These are phyloP conservation scores for Raffaelea arxii DNA, from an alignment of 2,329 filamentous ascomycete genomes.

Conservation along the genomic window DNA sequence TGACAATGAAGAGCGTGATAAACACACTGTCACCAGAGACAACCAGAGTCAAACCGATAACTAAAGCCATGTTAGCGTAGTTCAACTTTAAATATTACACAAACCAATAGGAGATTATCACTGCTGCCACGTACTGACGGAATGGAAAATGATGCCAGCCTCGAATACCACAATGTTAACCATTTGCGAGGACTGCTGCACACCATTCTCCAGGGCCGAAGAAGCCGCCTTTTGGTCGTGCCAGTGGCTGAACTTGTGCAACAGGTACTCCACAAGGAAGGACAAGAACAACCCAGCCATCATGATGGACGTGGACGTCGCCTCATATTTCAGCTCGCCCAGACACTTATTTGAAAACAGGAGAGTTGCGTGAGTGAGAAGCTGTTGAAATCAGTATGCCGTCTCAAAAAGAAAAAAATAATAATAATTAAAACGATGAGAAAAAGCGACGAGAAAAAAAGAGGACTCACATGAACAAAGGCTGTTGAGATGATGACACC, in stretches of 20 bases:
- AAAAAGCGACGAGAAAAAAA: too few species aligned
- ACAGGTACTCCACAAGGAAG: constrained; percentile 60
- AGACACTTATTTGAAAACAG: constrained; percentile 67
- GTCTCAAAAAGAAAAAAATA: too few species aligned
- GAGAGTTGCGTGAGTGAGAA: constrained; percentile 62
- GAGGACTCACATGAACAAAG: constrained; percentile 41
- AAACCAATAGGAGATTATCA: too few species aligned
- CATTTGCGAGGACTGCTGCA: constrained; percentile 33
- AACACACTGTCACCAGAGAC: constrained; percentile 48
- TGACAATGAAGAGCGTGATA: constrained; percentile 52
- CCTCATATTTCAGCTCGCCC: constrained; percentile 56
- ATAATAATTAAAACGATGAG: too few species aligned
- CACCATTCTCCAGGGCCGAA: too few species aligned
- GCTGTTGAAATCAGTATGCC: constrained; percentile 31
- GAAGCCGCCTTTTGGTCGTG: too few species aligned
- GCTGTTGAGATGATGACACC: constrained; percentile 64
- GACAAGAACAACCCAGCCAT: constrained; percentile 67
- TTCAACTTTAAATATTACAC: too few species aligned
- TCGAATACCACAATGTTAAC: constrained; percentile 62
- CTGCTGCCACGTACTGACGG: constrained; percentile 48
- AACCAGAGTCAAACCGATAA: constrained; percentile 56
- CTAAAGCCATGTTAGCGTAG: constrained; percentile 22
- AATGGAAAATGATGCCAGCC: constrained; percentile 67
- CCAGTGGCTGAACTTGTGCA: constrained; percentile 20
- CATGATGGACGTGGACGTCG: constrained; percentile 57